These are phyloP conservation scores for Senna siamea DNA, from an alignment of 306 rosid genomes.

Conservation along the genomic window DNA sequence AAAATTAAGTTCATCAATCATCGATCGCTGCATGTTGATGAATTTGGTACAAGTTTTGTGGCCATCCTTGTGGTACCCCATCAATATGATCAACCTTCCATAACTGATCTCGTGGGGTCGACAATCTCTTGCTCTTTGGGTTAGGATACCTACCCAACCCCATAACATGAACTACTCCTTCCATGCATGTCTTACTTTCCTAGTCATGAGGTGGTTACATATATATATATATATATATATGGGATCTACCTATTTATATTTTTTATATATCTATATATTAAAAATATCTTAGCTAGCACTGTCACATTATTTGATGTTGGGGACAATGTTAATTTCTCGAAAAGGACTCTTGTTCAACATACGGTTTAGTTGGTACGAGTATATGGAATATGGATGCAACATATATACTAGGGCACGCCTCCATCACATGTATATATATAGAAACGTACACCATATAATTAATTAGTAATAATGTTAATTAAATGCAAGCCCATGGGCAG, in stretches of 20 bases:
- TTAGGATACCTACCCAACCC: slow-evolving; percentile 66
- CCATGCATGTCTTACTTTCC: slow-evolving; percentile 37
- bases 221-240: no score
- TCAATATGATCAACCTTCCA: slow-evolving; percentile 21
- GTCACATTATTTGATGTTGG: slow-evolving; percentile 14
- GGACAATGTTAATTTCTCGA: slow-evolving; percentile 37
- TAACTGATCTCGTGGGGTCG: slow-evolving; percentile 53
- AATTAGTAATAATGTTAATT: slow-evolving; percentile 19
- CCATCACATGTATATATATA: background rate
- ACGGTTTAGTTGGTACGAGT: slow-evolving; percentile 23
- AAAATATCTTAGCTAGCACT: slow-evolving; percentile 22
- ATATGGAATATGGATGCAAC: background rate
- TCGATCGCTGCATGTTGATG: slow-evolving; percentile 17
- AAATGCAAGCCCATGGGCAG: background rate
- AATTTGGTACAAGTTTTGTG: slow-evolving; percentile 8
- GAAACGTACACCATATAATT: slow-evolving; percentile 31
- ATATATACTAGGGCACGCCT: no score
- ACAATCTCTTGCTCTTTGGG: slow-evolving; percentile 56
- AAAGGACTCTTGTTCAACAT: slow-evolving; percentile 45
- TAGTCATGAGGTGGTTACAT: slow-evolving; percentile 45
- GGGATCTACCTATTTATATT: slow-evolving; percentile 41
- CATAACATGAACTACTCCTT: slow-evolving; percentile 64
- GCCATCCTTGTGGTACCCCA: slow-evolving; percentile 49
- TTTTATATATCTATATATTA: slow-evolving; percentile 1
- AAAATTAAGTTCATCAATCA: background rate